phyloP scores from a whole-genome alignment of 352 stramenopile genomes.

The Globisporangium rhizosaccharum region DNA sequence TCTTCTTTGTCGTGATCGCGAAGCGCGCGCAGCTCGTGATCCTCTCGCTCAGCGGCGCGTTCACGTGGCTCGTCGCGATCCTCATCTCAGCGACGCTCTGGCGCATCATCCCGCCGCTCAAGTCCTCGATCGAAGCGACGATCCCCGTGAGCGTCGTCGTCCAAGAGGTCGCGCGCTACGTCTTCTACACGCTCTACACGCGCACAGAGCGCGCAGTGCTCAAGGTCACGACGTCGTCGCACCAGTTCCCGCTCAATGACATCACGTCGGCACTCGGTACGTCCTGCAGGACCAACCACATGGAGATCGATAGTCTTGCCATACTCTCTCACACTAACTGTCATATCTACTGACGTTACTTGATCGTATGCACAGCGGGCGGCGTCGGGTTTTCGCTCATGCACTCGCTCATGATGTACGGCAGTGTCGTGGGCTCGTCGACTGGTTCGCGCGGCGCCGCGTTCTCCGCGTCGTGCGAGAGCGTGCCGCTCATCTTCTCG shows the following conservation, averaged over 20 bases:
- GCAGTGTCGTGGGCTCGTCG: constrained; percentile 64
- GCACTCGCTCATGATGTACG: constrained; percentile 84
- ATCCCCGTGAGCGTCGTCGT: constrained; percentile 63
- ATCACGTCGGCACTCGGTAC: constrained; percentile 70
- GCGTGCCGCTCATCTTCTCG: constrained; percentile 67
- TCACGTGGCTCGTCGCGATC: constrained; percentile 79
- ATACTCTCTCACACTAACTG: neutral
- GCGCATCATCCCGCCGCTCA: constrained; percentile 69
- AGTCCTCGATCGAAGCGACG: constrained; percentile 70
- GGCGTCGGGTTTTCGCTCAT: constrained; percentile 81
- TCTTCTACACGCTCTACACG: constrained; percentile 78
- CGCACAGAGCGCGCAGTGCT: constrained; percentile 67
- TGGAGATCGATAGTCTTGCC: neutral
- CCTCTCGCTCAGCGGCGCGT: constrained; percentile 69
- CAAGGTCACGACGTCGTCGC: constrained; percentile 65
- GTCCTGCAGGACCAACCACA: neutral
- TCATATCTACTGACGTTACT: neutral
- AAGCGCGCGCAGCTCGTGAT: constrained; percentile 84
- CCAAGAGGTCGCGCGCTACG: constrained; percentile 59
- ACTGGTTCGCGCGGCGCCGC: constrained; percentile 62
- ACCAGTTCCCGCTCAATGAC: constrained; percentile 83
- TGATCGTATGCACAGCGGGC: constrained; percentile 34
- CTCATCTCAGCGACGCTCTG: constrained; percentile 72
- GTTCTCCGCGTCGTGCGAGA: constrained; percentile 68
- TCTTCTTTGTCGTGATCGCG: constrained; percentile 79